Evolutionary conservation across 1,284 basidiomycete genomes (phyloP).

Genomic region (Cryptococcus wingfieldii): DNA sequence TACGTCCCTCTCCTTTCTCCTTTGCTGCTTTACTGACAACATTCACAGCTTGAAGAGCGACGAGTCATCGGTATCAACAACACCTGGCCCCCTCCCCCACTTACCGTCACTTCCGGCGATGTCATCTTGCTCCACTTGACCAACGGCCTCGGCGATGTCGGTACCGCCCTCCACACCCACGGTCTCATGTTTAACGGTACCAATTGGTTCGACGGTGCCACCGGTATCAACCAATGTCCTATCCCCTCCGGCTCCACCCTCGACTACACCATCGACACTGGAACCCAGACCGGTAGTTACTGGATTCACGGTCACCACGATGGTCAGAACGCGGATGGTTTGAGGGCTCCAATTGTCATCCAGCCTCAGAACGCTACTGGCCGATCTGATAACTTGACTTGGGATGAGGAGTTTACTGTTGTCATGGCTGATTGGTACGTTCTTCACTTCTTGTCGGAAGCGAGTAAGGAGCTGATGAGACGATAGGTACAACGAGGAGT

Average conservation of each 20-base stretch:
- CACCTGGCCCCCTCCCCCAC: slow-evolving; percentile 80
- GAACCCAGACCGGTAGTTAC: slow-evolving; percentile 67
- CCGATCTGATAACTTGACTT: slow-evolving; percentile 54
- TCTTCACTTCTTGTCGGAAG: neutral
- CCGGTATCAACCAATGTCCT: slow-evolving; percentile 77
- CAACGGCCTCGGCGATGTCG: slow-evolving; percentile 64
- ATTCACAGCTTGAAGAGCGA: slow-evolving; percentile 50
- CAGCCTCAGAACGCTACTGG: slow-evolving; percentile 54
- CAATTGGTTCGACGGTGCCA: slow-evolving; percentile 83
- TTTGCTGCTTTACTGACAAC: neutral
- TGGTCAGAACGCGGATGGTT: slow-evolving; percentile 72
- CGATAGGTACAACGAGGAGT: slow-evolving; percentile 59
- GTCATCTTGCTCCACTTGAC: slow-evolving; percentile 64
- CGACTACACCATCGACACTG: slow-evolving; percentile 72
- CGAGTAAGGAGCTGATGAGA: neutral
- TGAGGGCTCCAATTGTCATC: slow-evolving; percentile 61
- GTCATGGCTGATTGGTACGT: slow-evolving; percentile 76
- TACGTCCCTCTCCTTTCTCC: slow-evolving; percentile 14
- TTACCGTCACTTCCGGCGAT: slow-evolving; percentile 67
- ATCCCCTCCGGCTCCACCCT: slow-evolving; percentile 72
- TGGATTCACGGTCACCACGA: slow-evolving; percentile 68
- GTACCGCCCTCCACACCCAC: slow-evolving; percentile 64
- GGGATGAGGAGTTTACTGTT: slow-evolving; percentile 89
- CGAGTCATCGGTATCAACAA: slow-evolving; percentile 78
- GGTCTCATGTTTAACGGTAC: slow-evolving; percentile 89